phyloP scores from a whole-genome alignment of 768 basidiomycete genomes.

The Pulveroboletus sp. region DNA sequence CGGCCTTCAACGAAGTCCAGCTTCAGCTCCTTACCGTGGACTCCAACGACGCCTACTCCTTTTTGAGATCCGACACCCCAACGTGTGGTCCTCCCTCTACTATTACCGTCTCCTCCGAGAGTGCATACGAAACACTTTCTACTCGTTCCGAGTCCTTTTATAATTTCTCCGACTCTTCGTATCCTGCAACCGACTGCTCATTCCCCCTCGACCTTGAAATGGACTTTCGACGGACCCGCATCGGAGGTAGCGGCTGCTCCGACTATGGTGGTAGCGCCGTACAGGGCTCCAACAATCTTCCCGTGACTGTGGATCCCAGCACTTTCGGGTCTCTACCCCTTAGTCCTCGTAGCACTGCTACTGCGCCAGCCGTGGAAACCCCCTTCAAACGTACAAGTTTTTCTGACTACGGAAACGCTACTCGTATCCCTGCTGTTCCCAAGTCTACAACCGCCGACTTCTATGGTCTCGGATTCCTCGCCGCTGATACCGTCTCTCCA shows the following conservation, averaged over 20 bases:
- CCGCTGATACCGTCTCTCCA: slow-evolving; percentile 48
- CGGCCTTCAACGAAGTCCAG: slow-evolving; percentile 59
- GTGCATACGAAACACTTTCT: slow-evolving; percentile 65
- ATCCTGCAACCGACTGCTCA: slow-evolving; percentile 47
- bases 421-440: slow-evolving; percentile 44
- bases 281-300: slow-evolving; percentile 35
- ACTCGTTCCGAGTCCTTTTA: slow-evolving; percentile 66
- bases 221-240: slow-evolving; percentile 61
- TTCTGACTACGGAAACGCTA: slow-evolving; percentile 61
- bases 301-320: slow-evolving; percentile 47
- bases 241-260: slow-evolving; percentile 42
- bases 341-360: slow-evolving; percentile 49
- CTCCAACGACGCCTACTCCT: slow-evolving; percentile 59
- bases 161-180: slow-evolving; percentile 55
- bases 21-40: slow-evolving; percentile 61
- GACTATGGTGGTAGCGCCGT: slow-evolving; percentile 47
- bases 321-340: slow-evolving; percentile 56
- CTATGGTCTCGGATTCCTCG: slow-evolving; percentile 33
- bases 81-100: slow-evolving; percentile 70
- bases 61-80: slow-evolving; percentile 58
- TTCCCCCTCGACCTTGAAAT: slow-evolving; percentile 67
- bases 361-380: slow-evolving; percentile 28
- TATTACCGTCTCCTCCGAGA: slow-evolving; percentile 76
- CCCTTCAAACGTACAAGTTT: slow-evolving; percentile 46
- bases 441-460: slow-evolving; percentile 49